These are phyloP conservation scores for Pilatotrama ljubarskyi DNA, from an alignment of 768 basidiomycete genomes.

Conservation along the genomic window DNA sequence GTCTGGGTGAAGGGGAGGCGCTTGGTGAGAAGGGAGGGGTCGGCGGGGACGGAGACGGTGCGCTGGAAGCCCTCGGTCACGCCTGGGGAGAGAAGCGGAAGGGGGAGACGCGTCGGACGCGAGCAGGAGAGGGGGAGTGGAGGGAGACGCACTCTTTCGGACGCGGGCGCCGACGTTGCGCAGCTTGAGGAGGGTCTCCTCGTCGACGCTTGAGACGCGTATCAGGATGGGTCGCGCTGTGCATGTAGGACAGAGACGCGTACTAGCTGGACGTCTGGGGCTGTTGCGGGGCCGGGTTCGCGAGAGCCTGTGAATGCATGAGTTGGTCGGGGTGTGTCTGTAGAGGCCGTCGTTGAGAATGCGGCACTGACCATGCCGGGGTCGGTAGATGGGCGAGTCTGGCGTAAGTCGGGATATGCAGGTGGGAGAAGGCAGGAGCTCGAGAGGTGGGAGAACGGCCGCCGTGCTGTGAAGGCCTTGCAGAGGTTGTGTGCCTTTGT, in stretches of 20 bases:
- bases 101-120: neutral
- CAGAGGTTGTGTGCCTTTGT: slow-evolving; percentile 1
- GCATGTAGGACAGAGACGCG: neutral
- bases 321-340: too few species aligned
- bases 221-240: neutral
- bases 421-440: neutral
- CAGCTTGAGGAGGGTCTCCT: slow-evolving; percentile 22
- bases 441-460: neutral
- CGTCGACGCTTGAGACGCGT: slow-evolving; percentile 15
- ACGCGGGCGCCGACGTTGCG: slow-evolving; percentile 22
- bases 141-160: slow-evolving; percentile 20
- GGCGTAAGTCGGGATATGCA: neutral
- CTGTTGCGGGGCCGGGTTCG: slow-evolving; percentile 1
- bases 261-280: slow-evolving; percentile 16
- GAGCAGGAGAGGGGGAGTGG: neutral
- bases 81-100: slow-evolving; percentile 1
- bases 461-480: neutral
- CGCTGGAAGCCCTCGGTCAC: slow-evolving; percentile 25
- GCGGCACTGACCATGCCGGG: neutral
- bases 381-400: neutral
- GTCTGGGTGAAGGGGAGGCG: slow-evolving; percentile 24
- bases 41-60: slow-evolving; percentile 19
- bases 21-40: slow-evolving; percentile 4
- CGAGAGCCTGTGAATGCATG: neutral
- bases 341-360: too few species aligned